Base-by-base conservation (phyloP, 163 green algal species). In the Chlamydomonas reinhardtii region DNA sequence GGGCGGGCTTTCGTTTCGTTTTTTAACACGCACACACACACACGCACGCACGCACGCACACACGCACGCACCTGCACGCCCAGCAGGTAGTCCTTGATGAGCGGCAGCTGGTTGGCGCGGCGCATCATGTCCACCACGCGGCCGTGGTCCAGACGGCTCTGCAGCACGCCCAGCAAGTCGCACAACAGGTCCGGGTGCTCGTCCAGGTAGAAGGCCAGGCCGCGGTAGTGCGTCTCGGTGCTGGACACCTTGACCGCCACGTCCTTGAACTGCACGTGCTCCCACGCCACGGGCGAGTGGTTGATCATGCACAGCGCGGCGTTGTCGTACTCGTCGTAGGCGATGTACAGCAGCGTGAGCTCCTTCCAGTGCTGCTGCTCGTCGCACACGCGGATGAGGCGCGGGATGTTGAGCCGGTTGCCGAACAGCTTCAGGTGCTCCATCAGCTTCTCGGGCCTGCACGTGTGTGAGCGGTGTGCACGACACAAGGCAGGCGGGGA, bases 291-390 rank as follows among this genome's bases (percentile, higher is more conserved):
- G 22, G 95, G 91, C 54, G 94, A 96, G 94, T 99, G 98, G 69
- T 90, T 91, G 89, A 99, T 98, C 96, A 99, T 99, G 61, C 96
- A 95, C 35, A 88, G 69, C 29, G 96, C 93, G 0, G 98, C 98
- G 90, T 99, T 99, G 95, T 99, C 98, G 86, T 98, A 99, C 94
- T 99, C 98, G 85, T 99, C 98, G 87, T 99, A 99, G 79, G 52
- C 66, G 35, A 98, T 94, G 92, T 99, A 99, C 85, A 99, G 92
- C 95, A 97, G 98, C 31, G 97, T 95, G 61, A 99, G 96, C 94
- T 99, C 98, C 90, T 95, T 95, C 98, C 98, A 99, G 89, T 99
- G 96, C 62, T 96, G 90, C 73, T 96, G 89, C 89, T 97, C 94
- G 87, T 98, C 94, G 89, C 93, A 96, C 59, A 96, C 87, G 32